Base-by-base conservation (phyloP, 495 filamentous ascomycete genomes). In the Xylaria sp. region DNA sequence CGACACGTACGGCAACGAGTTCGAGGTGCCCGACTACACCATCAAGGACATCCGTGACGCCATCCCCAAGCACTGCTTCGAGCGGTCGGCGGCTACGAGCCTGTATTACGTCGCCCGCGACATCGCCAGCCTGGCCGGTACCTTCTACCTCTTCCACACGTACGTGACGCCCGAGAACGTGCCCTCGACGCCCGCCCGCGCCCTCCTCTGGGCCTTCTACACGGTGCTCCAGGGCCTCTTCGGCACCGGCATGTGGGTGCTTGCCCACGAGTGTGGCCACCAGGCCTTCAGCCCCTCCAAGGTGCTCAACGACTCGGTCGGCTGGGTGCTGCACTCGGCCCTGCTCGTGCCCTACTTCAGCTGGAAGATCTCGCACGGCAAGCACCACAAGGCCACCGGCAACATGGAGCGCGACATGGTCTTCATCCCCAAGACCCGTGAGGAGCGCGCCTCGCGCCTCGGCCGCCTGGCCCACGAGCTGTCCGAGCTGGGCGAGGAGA, bases 331-430 rank as follows among this genome's bases (percentile, higher is more conserved):
- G 72, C 93, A 97, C 82, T 95, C 93, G 21, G 83, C 89, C 44
- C 85, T 97, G 63, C 83, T 97, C 43, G 93, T 96, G 33, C 93
- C 93, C 33, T 97, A 95, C 84, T 96, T 94, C 83, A 93, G 92
- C 73, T 97, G 93, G 93, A 94, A 95, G 85, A 92, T 96, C 81
- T 93, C 92, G 71, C 93, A 97, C 84, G 90, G 92, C 80, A 94
- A 95, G 88, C 93, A 97, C 85, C 93, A 97, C 88, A 95, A 98
- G 86, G 93, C 94, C 61, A 99, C 96, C 50, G 96, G 94, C 71
- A 88, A 99, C 87, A 85, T 99, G 75, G 93, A 95, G 80, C 93
- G 94, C 74, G 96, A 99, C 82, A 98, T 98, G 94, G 96, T 98
- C 70, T 97, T 97, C 83, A 86, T 97, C 3, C 96, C 96, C 44